Conservation (phyloP, 2,329 filamentous ascomycete genomes). For the Myriosclerotinia duriaeana region DNA sequence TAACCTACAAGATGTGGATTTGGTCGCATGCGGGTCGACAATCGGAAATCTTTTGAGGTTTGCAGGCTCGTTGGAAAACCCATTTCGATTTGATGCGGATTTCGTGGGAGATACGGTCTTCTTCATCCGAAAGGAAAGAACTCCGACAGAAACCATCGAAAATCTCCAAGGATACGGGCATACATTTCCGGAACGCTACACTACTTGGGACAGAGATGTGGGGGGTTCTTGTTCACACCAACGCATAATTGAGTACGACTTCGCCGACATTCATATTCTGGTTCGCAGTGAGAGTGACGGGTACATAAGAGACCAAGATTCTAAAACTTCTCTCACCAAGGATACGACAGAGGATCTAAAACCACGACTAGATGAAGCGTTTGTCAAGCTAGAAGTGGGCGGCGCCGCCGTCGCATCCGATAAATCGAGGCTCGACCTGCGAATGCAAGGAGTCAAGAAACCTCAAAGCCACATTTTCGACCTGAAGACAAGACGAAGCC, state of each 20-base stretch:
- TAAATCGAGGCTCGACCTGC: slow-evolving; percentile 40
- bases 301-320: slow-evolving; percentile 43
- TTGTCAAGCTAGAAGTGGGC: slow-evolving; percentile 16
- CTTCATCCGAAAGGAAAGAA: slow-evolving; percentile 61
- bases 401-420: slow-evolving; percentile 40
- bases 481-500: slow-evolving; percentile 48
- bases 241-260: slow-evolving; percentile 57
- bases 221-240: slow-evolving; percentile 61
- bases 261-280: slow-evolving; percentile 53
- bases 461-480: slow-evolving; percentile 36
- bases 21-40: slow-evolving; percentile 61
- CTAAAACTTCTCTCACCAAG: neutral
- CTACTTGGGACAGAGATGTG: slow-evolving; percentile 58
- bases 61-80: slow-evolving; percentile 43
- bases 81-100: slow-evolving; percentile 61
- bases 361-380: slow-evolving; percentile 29
- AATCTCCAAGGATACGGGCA: slow-evolving; percentile 63
- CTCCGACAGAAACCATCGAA: slow-evolving; percentile 55
- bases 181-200: slow-evolving; percentile 65
- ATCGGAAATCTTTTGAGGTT: slow-evolving; percentile 62
- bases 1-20: slow-evolving; percentile 45
- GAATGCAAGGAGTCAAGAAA: slow-evolving; percentile 42
- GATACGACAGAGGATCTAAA: no score
- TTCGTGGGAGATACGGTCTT: slow-evolving; percentile 58
- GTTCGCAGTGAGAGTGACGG: slow-evolving; percentile 61